These are phyloP conservation scores for Alternaria burnsii DNA, from an alignment of 2,329 filamentous ascomycete genomes.

Conservation along the genomic window DNA sequence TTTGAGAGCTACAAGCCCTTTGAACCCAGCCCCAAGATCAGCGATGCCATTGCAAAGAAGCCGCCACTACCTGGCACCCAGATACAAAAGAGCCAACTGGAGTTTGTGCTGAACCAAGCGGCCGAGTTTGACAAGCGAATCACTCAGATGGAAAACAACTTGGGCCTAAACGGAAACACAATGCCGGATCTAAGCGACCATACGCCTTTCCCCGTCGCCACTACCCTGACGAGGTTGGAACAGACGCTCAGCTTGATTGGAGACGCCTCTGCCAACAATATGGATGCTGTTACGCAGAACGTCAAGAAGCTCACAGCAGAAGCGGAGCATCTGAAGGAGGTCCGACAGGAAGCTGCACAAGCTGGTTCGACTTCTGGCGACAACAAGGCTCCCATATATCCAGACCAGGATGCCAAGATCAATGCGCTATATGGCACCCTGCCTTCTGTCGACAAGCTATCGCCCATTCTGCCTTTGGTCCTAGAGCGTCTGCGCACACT, in stretches of 20 bases:
- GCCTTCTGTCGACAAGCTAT: conserved; percentile 84
- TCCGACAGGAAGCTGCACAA: conserved; percentile 40
- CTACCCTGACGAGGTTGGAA: conserved; percentile 81
- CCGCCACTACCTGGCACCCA: conserved; percentile 46
- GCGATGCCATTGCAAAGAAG: conserved; percentile 40
- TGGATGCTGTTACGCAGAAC: conserved; percentile 75
- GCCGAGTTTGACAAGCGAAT: conserved; percentile 89
- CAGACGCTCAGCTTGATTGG: conserved; percentile 80
- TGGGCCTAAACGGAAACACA: conserved; percentile 78
- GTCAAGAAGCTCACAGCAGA: conserved; percentile 76
- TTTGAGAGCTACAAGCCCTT: conserved; percentile 45
- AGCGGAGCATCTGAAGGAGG: conserved; percentile 74
- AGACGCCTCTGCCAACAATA: conserved; percentile 73
- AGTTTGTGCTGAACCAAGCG: conserved; percentile 77
- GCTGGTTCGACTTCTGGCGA: conserved; percentile 18
- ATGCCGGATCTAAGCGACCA: conserved; percentile 67
- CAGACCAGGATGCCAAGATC: conserved; percentile 84
- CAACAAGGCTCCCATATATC: conserved; percentile 51
- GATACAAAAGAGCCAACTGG: conserved; percentile 44
- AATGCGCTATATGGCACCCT: conserved; percentile 90
- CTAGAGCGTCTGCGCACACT: conserved; percentile 86
- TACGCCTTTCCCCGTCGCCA: conserved; percentile 72
- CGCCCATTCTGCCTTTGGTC: conserved; percentile 83
- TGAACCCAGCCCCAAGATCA: conserved; percentile 34
- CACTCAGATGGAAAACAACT: conserved; percentile 76